A percentile compares a stretch with the other conserved stretches of the same genome.
Conservation (phyloP, 495 filamentous ascomycete species). For the Aspergillus funiculosus region DNA sequence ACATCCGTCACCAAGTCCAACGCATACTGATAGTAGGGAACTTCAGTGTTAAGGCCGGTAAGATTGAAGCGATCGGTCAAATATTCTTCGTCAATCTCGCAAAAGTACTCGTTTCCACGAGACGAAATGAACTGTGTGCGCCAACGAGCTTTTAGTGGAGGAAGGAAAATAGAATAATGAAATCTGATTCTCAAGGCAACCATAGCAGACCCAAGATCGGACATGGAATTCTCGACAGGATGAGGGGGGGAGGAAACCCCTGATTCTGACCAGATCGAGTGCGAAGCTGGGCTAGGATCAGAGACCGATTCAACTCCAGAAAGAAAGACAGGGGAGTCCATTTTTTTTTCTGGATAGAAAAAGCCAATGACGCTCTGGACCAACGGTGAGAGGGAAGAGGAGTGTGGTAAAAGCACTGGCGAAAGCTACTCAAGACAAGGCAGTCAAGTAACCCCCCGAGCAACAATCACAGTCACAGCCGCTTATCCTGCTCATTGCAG, state of each 20-base stretch:
- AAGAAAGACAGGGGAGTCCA: neutral
- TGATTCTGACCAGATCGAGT: neutral
- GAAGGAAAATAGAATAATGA: neutral
- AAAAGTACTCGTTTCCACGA: conserved; percentile 98
- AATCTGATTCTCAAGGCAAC: neutral
- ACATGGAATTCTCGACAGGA: neutral
- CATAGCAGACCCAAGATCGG: conserved; percentile 2
- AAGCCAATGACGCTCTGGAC: conserved; percentile 1
- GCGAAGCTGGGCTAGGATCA: neutral
- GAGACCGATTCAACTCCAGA: neutral
- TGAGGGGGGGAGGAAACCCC: neutral
- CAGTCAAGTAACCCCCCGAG: neutral
- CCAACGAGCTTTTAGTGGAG: conserved; percentile 19
- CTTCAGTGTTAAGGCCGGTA: conserved; percentile 93
- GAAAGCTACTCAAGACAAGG: neutral
- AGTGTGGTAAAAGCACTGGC: neutral
- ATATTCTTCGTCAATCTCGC: conserved; percentile 99
- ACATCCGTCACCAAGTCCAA: conserved; percentile 99
- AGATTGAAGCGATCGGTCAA: conserved; percentile 97
- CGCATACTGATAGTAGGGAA: conserved; percentile 98
- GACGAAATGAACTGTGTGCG: conserved; percentile 85
- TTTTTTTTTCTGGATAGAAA: neutral
- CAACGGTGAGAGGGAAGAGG: neutral
- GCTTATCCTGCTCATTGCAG: neutral
- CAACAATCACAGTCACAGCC: neutral